A percentile compares a stretch with the other conserved stretches of the same genome.
Evolutionary conservation across 352 stramenopile species (phyloP).

Genomic region (Phytophthora brassicae): DNA sequence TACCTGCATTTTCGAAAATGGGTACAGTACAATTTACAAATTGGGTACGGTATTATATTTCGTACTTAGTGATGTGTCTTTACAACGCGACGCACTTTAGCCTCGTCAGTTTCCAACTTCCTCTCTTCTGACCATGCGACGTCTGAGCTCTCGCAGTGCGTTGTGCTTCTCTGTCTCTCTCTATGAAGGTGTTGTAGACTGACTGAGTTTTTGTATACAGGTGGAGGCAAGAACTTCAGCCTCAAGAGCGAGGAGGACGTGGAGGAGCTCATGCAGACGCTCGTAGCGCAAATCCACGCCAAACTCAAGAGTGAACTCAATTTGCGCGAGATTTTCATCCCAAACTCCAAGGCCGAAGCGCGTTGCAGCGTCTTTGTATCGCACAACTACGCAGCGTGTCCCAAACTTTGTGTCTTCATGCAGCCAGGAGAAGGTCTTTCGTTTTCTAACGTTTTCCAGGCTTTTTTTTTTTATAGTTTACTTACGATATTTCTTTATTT

Average conservation of each 20-base stretch:
- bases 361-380: slow-evolving; percentile 88
- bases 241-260: slow-evolving; percentile 84
- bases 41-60: too few species aligned
- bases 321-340: slow-evolving; percentile 86
- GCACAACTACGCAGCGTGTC: slow-evolving; percentile 75
- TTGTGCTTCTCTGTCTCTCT: neutral
- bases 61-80: slow-evolving; percentile 28
- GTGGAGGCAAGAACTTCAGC: slow-evolving; percentile 68
- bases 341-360: slow-evolving; percentile 85
- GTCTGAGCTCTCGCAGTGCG: slow-evolving; percentile 58
- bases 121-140: slow-evolving; percentile 37
- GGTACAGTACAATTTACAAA: too few species aligned
- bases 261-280: slow-evolving; percentile 83
- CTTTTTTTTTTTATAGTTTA: neutral
- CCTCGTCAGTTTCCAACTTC: slow-evolving; percentile 11
- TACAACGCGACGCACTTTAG: slow-evolving; percentile 24
- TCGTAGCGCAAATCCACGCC: slow-evolving; percentile 81
- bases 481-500: slow-evolving; percentile 6
- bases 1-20: too few species aligned
- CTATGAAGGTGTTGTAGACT: neutral
- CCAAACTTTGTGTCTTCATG: slow-evolving; percentile 83
- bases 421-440: slow-evolving; percentile 60
- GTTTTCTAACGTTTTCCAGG: neutral
- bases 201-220: neutral
- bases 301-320: slow-evolving; percentile 86